These are phyloP conservation scores for Vigna angularis DNA, from an alignment of 306 rosid species.

Conservation along the genomic window DNA sequence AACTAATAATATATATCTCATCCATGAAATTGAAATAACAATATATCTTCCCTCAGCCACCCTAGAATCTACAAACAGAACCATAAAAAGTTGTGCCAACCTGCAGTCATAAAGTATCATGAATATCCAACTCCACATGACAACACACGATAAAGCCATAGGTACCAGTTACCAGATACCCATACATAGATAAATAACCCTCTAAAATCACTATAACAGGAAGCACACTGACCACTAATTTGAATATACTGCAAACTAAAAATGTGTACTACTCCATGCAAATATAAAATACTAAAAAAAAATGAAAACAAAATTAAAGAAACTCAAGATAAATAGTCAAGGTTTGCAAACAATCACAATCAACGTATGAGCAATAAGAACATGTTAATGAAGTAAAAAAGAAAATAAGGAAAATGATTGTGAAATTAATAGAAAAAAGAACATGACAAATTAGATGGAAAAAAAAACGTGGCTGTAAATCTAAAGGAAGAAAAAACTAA, in stretches of 20 bases:
- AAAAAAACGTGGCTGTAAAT: neutral
- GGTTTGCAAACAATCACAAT: neutral
- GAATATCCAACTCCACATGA: conserved; percentile 38
- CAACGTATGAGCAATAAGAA: neutral
- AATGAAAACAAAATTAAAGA: neutral
- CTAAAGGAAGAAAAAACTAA: neutral
- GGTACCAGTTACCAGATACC: no score
- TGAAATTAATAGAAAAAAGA: neutral
- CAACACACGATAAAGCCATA: neutral
- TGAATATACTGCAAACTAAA: neutral
- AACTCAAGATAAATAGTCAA: neutral
- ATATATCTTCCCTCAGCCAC: conserved; percentile 47
- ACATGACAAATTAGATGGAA: neutral
- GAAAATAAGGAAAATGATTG: neutral
- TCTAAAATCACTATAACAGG: neutral
- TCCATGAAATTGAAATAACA: conserved; percentile 54
- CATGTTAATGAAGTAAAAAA: neutral
- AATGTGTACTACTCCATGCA: neutral
- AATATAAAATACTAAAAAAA: neutral
- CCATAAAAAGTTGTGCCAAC: conserved; percentile 51
- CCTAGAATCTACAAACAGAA: conserved; percentile 44
- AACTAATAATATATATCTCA: conserved; percentile 68
- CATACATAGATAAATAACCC: neutral
- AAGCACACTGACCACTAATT: no score
- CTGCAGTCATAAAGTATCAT: conserved; percentile 49